Percentiles rank a stretch among this genome's conserved stretches.
These are phyloP conservation scores for Fusarium sp. DNA, from an alignment of 2,329 filamentous ascomycete genomes.

Conservation along the genomic window DNA sequence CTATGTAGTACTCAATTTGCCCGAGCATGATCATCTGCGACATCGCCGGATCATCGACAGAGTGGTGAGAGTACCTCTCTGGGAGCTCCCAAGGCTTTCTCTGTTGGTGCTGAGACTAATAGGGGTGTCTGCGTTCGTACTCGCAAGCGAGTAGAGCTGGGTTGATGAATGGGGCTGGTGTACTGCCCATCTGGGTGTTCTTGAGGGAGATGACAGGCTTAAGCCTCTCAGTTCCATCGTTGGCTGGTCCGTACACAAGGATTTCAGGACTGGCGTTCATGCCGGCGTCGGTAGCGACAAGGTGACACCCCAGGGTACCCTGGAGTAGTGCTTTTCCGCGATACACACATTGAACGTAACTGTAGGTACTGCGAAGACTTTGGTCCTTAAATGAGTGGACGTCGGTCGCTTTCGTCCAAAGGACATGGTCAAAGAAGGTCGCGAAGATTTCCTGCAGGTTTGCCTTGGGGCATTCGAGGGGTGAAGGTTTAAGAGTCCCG, in stretches of 20 bases:
- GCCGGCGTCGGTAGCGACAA: background rate
- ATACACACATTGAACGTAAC: background rate
- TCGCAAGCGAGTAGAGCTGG: background rate
- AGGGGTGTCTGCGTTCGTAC: background rate
- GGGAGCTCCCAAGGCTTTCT: background rate
- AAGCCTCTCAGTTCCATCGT: background rate
- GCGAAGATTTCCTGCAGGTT: constrained; percentile 1
- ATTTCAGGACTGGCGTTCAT: background rate
- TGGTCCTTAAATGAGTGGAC: background rate
- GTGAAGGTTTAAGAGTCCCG: background rate
- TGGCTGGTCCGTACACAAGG: background rate
- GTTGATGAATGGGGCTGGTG: background rate
- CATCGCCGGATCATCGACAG: background rate
- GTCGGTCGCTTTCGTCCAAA: background rate
- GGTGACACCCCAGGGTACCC: background rate
- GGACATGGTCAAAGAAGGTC: background rate
- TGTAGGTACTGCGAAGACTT: background rate
- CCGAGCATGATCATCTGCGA: background rate
- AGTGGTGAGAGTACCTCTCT: background rate
- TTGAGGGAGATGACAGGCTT: background rate
- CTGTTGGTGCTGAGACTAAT: background rate
- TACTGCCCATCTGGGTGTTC: background rate
- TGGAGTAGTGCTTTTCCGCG: background rate
- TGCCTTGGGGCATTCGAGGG: background rate
- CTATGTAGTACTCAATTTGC: background rate